A percentile compares a stretch with the other conserved stretches of the same genome.
phyloP scores from a whole-genome alignment of 2,329 filamentous ascomycete genomes.

The Alternaria rosae region DNA sequence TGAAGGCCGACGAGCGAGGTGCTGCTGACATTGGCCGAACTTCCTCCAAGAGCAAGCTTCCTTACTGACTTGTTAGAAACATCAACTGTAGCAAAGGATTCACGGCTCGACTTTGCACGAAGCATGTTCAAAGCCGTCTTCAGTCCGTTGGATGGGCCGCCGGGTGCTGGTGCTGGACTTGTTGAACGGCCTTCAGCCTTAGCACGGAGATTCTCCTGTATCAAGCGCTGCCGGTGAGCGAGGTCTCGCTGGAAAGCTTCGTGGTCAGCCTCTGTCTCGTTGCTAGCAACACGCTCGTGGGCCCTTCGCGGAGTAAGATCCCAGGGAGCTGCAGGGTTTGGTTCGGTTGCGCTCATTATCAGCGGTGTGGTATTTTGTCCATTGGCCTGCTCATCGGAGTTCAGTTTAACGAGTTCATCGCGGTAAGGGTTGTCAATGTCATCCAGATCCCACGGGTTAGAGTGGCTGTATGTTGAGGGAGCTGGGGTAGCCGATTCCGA shows the following conservation, averaged over 20 bases:
- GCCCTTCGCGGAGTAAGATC: constrained; percentile 57
- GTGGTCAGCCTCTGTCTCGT: constrained; percentile 62
- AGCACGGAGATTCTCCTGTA: constrained; percentile 75
- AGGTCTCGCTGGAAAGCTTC: constrained; percentile 78
- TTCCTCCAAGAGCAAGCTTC: constrained; percentile 65
- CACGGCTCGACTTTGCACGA: constrained; percentile 71
- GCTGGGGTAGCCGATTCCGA: constrained; percentile 52
- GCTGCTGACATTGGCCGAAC: constrained; percentile 47
- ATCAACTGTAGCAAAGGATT: constrained; percentile 66
- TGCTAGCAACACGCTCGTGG: constrained; percentile 59
- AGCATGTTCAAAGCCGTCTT: constrained; percentile 70
- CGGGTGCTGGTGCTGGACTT: constrained; percentile 47
- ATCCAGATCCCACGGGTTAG: constrained; percentile 64
- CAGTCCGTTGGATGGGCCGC: constrained; percentile 48
- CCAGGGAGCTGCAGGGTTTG: constrained; percentile 47
- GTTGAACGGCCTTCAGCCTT: constrained; percentile 63
- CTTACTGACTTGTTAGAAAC: constrained; percentile 64
- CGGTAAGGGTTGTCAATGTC: constrained; percentile 55
- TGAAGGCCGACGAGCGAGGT: constrained; percentile 40
- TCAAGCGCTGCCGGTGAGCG: constrained; percentile 72
- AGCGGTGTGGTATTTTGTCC: constrained; percentile 23
- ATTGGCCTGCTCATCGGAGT: constrained; percentile 47
- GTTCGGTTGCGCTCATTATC: constrained; percentile 17
- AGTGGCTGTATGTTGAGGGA: constrained; percentile 59
- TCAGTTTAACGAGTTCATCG: constrained; percentile 46